Evolutionary conservation across 441 rosid genomes (phyloP), one percentile per base, ranked within the genome.

Genomic region (Eruca vesicaria): DNA sequence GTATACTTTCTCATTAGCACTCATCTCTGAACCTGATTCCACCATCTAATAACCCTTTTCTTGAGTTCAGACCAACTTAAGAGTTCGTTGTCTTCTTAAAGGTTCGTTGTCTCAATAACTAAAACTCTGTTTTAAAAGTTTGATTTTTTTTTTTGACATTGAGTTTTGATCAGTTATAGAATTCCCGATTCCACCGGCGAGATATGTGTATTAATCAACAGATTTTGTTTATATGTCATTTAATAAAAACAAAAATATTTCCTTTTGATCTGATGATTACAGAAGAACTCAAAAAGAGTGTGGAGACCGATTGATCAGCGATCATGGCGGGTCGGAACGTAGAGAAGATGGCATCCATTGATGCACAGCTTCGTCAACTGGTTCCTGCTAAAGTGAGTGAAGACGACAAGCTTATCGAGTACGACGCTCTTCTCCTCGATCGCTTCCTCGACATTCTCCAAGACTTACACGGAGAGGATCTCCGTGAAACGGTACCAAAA

Each of bases 371-470:
- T 55, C 84, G 97, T 73, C 89, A 78, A 26, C 79, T 93, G 74
- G 96, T 81, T 15, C 98, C 98, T 23, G 66, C 79, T 16, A 91
- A 85, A 83, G 93, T 93, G 60, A 84, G 92, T 41, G 98, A 91
- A 77, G 98, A 93, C 79, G 98, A 93, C 72, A 93, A 91, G 75
- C 70, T 93, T 78, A 82, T 93, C 36, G 98, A 93, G 82, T 93
- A 93, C 68, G 98, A 93, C 71, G 98, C 97, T 79, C 73, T 93
- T 71, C 84, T 93, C 70, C 79, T 93, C 79, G 97, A 91, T 81
- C 87, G 96, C 8, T 93, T 93, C 76, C 96, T 93, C 21, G 97
- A 91, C 76, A 93, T 93, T 72, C 90, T 93, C 70, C 97, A 90
- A 73, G 94, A 90, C 78, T 78, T 93, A 72, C 97, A 93, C 66